Base-by-base conservation (phyloP, 148 eudicot species). In the Nyssa sinensis region DNA sequence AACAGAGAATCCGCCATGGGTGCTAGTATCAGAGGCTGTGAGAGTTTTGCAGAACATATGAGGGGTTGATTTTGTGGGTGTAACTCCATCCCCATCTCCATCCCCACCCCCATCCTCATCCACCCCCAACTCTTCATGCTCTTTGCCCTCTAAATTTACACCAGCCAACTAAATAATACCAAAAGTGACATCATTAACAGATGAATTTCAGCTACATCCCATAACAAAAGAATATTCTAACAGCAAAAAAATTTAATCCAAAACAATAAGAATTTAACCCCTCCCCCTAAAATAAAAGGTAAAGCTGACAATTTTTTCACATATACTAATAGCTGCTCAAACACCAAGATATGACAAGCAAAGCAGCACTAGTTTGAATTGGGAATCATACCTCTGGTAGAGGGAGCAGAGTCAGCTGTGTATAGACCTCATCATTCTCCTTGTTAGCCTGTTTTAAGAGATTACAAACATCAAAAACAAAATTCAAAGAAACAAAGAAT, bases 1-100 rank as follows among this genome's bases (percentile, higher is more conserved):
- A 72, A 93, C 97, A 25, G 97, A 93, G 84, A 93, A 93, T 73
- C 98, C 98, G 75, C 98, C 98, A 79, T 93, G 98, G n/a, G 94
- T 91, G 77, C 96, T 91, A 10, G 98, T 91, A 74, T 91, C 97
- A 39, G 93, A 91, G 67, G 97, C 92, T 24, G 92, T 92, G 31
- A 92, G 86, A 34, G 98, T 93, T 79, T 93, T 93, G 85, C 97
- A 93, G 80, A 93, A 93, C 98, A 93, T 91, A 69, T 93, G 97
- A 71, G 98, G 86, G 65, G 93, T 91, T 63, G 88, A 79, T 88
- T 85, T 91, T 34, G 76, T 81, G 25, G 88, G 78, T 63, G 66
- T 27, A 27, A 78, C 75, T 39, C 80, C 84, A 17, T 63, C 82
- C 44, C 66, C 81, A 32, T 37, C 44, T 37, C n/a, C n/a, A n/a